phyloP scores from a whole-genome alignment of 1,284 basidiomycete genomes.

The Coniferiporia sulphurascens region DNA sequence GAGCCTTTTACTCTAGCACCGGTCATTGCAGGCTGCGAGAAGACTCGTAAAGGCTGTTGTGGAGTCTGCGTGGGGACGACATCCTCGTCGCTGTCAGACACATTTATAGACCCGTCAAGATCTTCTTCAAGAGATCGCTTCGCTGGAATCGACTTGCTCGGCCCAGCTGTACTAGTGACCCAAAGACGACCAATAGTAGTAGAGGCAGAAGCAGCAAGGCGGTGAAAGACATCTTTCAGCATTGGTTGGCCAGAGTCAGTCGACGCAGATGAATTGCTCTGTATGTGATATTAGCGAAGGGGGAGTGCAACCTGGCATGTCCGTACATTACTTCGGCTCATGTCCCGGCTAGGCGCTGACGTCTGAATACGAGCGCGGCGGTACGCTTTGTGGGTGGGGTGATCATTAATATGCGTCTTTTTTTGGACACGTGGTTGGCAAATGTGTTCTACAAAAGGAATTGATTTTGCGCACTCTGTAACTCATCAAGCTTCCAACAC shows the following conservation, averaged over 20 bases:
- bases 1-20: neutral
- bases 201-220: neutral
- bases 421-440: neutral
- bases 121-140: no score
- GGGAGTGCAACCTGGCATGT: no score
- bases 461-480: conserved; percentile 37
- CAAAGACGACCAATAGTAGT: no score
- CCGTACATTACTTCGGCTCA: neutral
- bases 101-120: no score
- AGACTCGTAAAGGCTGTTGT: neutral
- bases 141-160: no score
- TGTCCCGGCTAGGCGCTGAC: neutral
- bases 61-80: no score
- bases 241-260: neutral
- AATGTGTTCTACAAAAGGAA: neutral
- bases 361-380: conserved; percentile 1
- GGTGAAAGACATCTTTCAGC: neutral
- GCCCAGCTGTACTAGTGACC: no score
- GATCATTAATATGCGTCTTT: conserved; percentile 29
- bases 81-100: no score
- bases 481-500: conserved; percentile 39
- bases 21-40: neutral
- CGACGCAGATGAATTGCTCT: neutral
- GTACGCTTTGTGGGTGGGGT: conserved; percentile 26
- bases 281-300: neutral